A percentile compares a stretch with the other conserved stretches of the same genome.
phyloP scores from a whole-genome alignment of 768 basidiomycete genomes.

The Mycena vulgaris region DNA sequence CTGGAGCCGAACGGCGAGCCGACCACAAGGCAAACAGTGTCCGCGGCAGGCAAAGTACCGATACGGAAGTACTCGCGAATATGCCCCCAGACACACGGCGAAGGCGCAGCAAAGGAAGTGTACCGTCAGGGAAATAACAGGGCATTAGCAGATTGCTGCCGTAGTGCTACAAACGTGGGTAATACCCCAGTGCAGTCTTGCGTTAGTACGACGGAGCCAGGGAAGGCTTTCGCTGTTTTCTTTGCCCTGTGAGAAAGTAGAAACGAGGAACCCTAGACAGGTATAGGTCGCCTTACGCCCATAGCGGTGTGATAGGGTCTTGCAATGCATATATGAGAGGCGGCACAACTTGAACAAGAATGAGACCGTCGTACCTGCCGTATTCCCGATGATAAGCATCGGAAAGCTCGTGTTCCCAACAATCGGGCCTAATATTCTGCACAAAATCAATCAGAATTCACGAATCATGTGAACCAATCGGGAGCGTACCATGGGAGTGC shows the following conservation, averaged over 20 bases:
- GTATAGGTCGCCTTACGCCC: not conserved
- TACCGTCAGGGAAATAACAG: not conserved
- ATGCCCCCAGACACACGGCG: conserved; percentile 25
- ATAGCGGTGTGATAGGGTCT: conserved; percentile 41
- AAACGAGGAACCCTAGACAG: not conserved
- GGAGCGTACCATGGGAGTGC: conserved; percentile 6
- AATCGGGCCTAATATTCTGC: conserved; percentile 49
- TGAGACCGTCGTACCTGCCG: conserved; percentile 47
- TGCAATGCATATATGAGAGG: not conserved
- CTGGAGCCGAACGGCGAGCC: not conserved
- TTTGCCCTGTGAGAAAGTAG: conserved; percentile 51
- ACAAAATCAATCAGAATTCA: not conserved
- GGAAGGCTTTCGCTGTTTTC: conserved; percentile 55
- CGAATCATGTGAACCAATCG: not conserved
- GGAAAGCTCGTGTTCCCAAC: conserved; percentile 57
- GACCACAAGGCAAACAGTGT: not conserved
- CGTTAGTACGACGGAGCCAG: conserved; percentile 57
- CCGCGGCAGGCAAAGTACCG: conserved; percentile 32
- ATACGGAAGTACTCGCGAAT: conserved; percentile 37
- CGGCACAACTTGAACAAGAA: not conserved
- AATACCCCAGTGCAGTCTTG: conserved; percentile 60
- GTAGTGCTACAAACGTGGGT: not conserved
- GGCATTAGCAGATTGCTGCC: not conserved
- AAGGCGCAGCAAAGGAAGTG: conserved; percentile 4
- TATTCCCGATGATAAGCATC: conserved; percentile 58